Evolutionary conservation across 352 stramenopile species (phyloP).

Genomic region (Aphanomyces stellatus): DNA sequence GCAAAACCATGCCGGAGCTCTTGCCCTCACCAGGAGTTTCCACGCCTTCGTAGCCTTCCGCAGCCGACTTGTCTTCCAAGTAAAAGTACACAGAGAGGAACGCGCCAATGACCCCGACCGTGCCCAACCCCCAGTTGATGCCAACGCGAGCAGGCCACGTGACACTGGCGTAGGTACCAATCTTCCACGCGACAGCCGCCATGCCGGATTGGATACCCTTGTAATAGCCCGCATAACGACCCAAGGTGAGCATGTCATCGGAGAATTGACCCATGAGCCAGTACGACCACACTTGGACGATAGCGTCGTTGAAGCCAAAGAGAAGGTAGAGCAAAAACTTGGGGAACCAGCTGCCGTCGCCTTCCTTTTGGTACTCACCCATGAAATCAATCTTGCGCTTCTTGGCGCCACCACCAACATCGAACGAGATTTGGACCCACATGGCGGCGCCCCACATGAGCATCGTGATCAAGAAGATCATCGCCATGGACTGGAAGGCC

Average conservation of each 20-base stretch:
- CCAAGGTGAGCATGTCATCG: constrained; percentile 28
- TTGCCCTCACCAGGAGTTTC: no score
- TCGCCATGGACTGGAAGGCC: constrained; percentile 14
- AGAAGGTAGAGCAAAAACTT: constrained; percentile 51
- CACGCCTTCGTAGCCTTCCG: no score
- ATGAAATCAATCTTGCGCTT: no score
- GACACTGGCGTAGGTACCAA: no score
- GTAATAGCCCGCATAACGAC: constrained; percentile 53
- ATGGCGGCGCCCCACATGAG: constrained; percentile 36
- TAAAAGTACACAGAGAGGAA: no score
- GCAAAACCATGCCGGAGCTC: no score
- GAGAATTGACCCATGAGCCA: constrained; percentile 64
- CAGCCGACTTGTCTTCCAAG: no score
- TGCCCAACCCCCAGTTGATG: no score
- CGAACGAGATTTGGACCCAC: constrained; percentile 26
- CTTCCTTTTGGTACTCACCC: no score
- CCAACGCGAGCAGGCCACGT: no score
- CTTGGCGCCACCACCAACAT: constrained; percentile 28
- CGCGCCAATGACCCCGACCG: no score
- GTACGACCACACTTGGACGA: constrained; percentile 72
- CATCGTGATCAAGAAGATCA: constrained; percentile 25
- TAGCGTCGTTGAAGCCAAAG: constrained; percentile 62
- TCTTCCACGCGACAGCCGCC: constrained; percentile 33
- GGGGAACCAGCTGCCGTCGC: no score
- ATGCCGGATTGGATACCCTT: constrained; percentile 48